These are phyloP conservation scores for Incumbomyces lentus DNA, from an alignment of 2,329 filamentous ascomycete genomes.

Conservation along the genomic window DNA sequence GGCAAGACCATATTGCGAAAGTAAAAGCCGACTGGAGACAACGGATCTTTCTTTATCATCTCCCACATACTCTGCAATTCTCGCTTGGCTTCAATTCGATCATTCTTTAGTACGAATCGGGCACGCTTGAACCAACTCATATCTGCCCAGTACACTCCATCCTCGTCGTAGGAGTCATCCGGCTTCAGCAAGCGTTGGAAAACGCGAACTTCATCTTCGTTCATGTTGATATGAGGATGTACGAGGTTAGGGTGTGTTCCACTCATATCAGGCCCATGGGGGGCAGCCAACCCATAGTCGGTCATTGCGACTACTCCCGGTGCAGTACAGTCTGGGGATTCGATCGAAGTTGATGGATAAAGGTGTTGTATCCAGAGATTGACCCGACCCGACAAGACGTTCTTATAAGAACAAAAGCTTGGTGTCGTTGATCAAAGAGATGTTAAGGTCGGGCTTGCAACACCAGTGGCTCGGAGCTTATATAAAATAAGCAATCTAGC, in stretches of 20 bases:
- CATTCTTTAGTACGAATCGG: conserved; percentile 64
- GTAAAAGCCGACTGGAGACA: conserved; percentile 77
- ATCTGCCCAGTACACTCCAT: conserved; percentile 90
- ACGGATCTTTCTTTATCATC: conserved; percentile 79
- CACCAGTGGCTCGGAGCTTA: background rate
- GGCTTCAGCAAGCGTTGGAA: conserved; percentile 77
- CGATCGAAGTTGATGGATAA: background rate
- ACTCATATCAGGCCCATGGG: conserved; percentile 39
- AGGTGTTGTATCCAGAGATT: background rate
- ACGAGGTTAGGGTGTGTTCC: conserved; percentile 34
- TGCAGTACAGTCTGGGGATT: background rate
- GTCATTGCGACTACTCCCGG: conserved; percentile 10
- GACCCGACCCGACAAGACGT: no score
- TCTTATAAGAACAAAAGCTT: no score
- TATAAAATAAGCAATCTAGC: conserved; percentile 4
- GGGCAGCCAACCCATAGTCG: conserved; percentile 24
- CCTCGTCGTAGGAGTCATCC: conserved; percentile 72
- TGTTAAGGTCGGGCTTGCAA: background rate
- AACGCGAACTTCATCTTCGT: conserved; percentile 47
- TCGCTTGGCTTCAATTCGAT: conserved; percentile 56
- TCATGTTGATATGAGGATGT: conserved; percentile 39
- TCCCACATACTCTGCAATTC: conserved; percentile 59
- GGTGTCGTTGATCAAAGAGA: no score
- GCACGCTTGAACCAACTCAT: conserved; percentile 59
- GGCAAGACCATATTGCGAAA: conserved; percentile 84